Conservation (phyloP, 306 rosid genomes). For the Vigna mungo region DNA sequence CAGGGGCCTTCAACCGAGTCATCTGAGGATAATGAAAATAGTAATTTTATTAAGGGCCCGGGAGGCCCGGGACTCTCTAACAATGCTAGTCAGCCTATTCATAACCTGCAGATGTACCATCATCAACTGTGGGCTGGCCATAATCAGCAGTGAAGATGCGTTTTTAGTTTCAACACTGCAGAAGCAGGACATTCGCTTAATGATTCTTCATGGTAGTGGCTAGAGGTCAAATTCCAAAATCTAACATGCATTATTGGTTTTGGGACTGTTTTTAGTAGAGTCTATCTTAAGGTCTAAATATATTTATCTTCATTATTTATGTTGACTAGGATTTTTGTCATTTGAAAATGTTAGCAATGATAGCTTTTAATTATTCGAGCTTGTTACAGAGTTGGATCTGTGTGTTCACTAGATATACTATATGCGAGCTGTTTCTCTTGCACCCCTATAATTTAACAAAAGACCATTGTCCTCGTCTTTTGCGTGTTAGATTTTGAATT, state of each 20-base stretch:
- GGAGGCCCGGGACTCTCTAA: constrained; percentile 45
- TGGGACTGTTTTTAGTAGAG: constrained; percentile 41
- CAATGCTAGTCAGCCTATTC: constrained; percentile 59
- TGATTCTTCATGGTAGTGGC: constrained; percentile 47
- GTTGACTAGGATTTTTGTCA: constrained; percentile 41
- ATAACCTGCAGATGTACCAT: constrained; percentile 58
- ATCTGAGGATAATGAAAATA: constrained; percentile 67
- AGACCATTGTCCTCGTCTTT: too few relatives aligned
- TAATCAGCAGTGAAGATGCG: constrained; percentile 64
- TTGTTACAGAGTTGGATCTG: constrained; percentile 16
- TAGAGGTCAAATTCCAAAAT: constrained; percentile 46
- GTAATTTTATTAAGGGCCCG: constrained; percentile 61
- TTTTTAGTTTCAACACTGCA: constrained; percentile 39
- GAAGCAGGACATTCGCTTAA: constrained; percentile 41
- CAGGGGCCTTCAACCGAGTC: constrained; percentile 75
- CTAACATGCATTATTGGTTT: constrained; percentile 45
- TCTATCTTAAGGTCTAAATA: constrained; percentile 42
- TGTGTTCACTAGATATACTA: background rate
- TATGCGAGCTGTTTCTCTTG: too few relatives aligned
- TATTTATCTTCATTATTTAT: constrained; percentile 28
- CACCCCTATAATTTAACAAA: too few relatives aligned
- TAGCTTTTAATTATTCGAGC: constrained; percentile 39
- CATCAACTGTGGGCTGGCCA: constrained; percentile 71
- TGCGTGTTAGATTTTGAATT: too few relatives aligned
- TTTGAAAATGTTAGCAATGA: constrained; percentile 43